A percentile compares a stretch with the other conserved stretches of the same genome.
phyloP scores from a whole-genome alignment of 352 stramenopile species.

The Pythium myriotylum region DNA sequence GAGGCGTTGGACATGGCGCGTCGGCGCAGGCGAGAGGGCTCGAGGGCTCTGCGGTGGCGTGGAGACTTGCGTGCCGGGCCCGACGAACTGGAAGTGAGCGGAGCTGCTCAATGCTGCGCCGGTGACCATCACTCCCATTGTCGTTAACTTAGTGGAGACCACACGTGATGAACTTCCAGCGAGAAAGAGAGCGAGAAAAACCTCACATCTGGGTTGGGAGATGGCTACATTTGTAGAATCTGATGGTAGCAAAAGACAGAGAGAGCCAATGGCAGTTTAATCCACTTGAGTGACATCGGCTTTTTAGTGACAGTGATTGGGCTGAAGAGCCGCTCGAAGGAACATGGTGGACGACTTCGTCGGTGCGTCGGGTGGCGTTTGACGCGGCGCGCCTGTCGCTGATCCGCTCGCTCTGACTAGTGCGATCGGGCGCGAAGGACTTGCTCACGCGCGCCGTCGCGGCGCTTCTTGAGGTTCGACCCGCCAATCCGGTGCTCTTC shows the following conservation, averaged over 20 bases:
- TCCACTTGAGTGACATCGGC: conserved; percentile 2
- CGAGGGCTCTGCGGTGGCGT: not conserved
- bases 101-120: not conserved
- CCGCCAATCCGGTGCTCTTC: conserved; percentile 17
- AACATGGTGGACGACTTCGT: conserved; percentile 22
- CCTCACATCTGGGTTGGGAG: conserved; percentile 1
- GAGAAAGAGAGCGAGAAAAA: too few species aligned
- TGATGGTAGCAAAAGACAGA: not conserved
- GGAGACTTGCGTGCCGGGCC: conserved; percentile 1
- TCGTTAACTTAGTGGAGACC: conserved; percentile 7
- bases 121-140: conserved; percentile 13
- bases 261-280: not conserved
- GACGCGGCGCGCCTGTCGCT: too few species aligned
- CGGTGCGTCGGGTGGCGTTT: conserved; percentile 7
- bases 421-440: conserved; percentile 19
- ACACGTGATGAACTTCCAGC: not conserved
- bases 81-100: conserved; percentile 10
- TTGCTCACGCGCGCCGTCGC: conserved; percentile 17
- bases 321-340: conserved; percentile 8
- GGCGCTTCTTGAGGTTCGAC: conserved; percentile 13
- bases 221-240: conserved; percentile 7
- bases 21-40: too few species aligned
- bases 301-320: too few species aligned
- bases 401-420: not conserved
- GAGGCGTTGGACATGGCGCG: not conserved